Evolutionary conservation across 2,329 filamentous ascomycete species (phyloP).

Genomic region (Chrysoporthe deuterocubensis): DNA sequence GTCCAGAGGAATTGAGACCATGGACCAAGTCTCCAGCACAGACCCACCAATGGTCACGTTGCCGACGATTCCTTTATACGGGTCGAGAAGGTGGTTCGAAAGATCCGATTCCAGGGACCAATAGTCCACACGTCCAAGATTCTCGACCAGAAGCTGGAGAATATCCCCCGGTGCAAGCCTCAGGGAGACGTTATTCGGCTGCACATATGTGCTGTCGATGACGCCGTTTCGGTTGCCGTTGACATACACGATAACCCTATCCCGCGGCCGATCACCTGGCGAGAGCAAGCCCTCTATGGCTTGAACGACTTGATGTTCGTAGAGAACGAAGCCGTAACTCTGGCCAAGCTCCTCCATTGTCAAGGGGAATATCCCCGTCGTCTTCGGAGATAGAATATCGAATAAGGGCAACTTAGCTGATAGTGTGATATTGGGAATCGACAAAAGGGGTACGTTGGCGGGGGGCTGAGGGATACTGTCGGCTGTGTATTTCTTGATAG

Average conservation of each 20-base stretch:
- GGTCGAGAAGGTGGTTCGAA: slow-evolving; percentile 46
- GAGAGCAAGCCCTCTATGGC: slow-evolving; percentile 39
- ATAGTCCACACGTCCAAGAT: slow-evolving; percentile 55
- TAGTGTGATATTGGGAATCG: slow-evolving; percentile 43
- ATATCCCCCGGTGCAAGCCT: slow-evolving; percentile 44
- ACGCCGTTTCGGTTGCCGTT: slow-evolving; percentile 47
- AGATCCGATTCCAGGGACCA: slow-evolving; percentile 23
- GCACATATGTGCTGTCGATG: slow-evolving; percentile 50
- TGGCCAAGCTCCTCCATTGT: slow-evolving; percentile 52
- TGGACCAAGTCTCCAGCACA: slow-evolving; percentile 14
- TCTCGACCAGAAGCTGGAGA: slow-evolving; percentile 52
- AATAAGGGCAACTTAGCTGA: slow-evolving; percentile 45
- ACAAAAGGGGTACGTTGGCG: slow-evolving; percentile 37
- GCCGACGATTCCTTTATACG: slow-evolving; percentile 49
- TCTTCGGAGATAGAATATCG: slow-evolving; percentile 37
- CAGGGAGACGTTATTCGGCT: slow-evolving; percentile 44
- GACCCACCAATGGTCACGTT: slow-evolving; percentile 45
- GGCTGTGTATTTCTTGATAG: slow-evolving; percentile 44
- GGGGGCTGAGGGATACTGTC: slow-evolving; percentile 44
- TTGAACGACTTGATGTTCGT: slow-evolving; percentile 41
- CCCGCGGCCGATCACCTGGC: slow-evolving; percentile 48
- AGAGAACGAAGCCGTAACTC: slow-evolving; percentile 49
- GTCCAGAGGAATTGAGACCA: slow-evolving; percentile 15
- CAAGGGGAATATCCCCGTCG: slow-evolving; percentile 36
- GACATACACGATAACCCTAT: slow-evolving; percentile 53